Base-by-base conservation (phyloP, 73 alveolate genomes). In the Symbiodinium natans region DNA sequence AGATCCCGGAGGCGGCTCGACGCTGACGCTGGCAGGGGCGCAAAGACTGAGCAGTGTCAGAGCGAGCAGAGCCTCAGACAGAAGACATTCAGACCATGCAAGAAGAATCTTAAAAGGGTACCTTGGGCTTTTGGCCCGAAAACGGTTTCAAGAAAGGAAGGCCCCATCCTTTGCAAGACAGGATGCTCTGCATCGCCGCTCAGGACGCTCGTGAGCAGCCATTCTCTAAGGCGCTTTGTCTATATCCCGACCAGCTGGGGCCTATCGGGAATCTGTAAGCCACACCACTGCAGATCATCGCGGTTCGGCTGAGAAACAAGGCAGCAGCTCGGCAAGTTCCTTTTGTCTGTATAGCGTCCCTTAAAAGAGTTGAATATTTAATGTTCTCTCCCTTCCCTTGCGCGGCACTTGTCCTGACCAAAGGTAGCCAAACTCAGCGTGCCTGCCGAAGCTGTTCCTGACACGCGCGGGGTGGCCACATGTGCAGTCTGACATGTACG, bases 201-300 rank as follows among this genome's bases (percentile, higher is more conserved):
- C 59, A 54, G 19, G 86, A 9, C 59, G 94, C 85, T 71, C 97
- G 52, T 90, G 97, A 9, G 97, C 97, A 68, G 97, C 97, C 97
- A 90, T 90, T 52, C 31, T 71, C 43, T 39, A 80, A 75, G n/a
- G 31, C 75, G n/a, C 31, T 63, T 52, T 23, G 71, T 52, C 71
- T 9, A 23, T 52, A 0, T 31, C 38, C 42, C 23, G 43, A 74
- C 84, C 31, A 10, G 42, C 40, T 74, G 84, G 31, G 31, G 43
- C 29, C 77, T 59, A 59, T 21, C 36, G 33, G 77, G 29, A 13
- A 33, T 74, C 42, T 15, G 43, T 33, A n/a, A 74, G 84, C 84
- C 84, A 74, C 42, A 74, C 43, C 84, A 33, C 84, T 74, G 84
- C 84, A 43, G 23, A n/a, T n/a, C 77, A 59, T 19, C 29, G 77